Conservation (phyloP, 495 filamentous ascomycete species). For the Xylaria acuta region DNA sequence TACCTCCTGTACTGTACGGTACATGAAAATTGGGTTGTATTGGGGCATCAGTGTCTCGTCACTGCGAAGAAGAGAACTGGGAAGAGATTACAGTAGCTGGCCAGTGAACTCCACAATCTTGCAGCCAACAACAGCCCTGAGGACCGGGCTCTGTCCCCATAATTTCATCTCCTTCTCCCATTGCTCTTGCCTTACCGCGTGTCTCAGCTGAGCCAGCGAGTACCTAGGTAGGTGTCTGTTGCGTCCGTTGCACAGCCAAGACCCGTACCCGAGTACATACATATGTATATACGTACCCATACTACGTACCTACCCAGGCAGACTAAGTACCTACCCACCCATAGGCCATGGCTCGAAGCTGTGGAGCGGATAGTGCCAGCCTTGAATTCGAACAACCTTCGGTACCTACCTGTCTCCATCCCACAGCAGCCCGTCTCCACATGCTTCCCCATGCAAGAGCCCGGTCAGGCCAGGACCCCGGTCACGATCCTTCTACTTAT, state of each 20-base stretch:
- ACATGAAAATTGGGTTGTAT: background rate
- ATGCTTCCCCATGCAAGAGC: background rate
- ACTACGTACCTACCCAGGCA: background rate
- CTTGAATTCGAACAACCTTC: background rate
- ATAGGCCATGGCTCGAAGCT: background rate
- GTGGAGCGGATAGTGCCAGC: background rate
- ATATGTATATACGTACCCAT: background rate
- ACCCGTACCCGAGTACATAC: background rate
- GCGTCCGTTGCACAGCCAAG: background rate
- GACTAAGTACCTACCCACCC: background rate
- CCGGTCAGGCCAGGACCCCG: background rate
- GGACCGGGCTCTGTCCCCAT: background rate
- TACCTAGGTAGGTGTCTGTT: too few species aligned
- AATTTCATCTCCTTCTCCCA: background rate
- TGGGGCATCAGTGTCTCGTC: constrained; percentile 3
- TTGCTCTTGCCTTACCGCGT: background rate
- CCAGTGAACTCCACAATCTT: background rate
- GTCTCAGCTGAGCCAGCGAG: constrained; percentile 7
- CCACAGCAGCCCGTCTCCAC: background rate
- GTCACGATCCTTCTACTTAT: background rate
- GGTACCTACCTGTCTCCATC: too few species aligned
- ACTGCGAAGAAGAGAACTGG: background rate
- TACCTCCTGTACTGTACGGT: background rate
- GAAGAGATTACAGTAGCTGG: background rate
- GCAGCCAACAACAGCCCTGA: constrained; percentile 14